phyloP scores from a whole-genome alignment of 2,329 filamentous ascomycete genomes.

The Sporothrix mexicana region DNA sequence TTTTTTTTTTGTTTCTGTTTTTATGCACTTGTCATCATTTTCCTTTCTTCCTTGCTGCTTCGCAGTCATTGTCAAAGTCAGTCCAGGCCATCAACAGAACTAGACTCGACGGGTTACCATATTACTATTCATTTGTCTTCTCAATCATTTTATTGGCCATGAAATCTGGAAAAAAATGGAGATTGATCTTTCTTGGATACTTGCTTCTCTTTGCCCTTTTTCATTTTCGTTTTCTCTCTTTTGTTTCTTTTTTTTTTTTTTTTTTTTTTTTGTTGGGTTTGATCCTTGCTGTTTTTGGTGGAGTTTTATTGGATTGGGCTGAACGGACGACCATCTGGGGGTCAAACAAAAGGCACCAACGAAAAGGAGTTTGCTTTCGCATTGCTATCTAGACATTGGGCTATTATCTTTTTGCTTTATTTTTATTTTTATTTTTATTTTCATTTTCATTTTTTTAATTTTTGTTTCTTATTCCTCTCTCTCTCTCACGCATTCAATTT shows the following conservation, averaged over 20 bases:
- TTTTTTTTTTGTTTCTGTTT: not conserved
- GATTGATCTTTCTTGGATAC: not conserved
- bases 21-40: not conserved
- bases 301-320: not conserved
- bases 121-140: not conserved
- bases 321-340: slow-evolving; percentile 9
- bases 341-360: not conserved
- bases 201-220: not conserved
- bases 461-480: not conserved
- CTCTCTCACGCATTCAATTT: not conserved
- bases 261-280: not conserved
- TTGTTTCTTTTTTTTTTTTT: too few species aligned
- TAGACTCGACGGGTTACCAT: not conserved
- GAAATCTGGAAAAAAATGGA: not conserved
- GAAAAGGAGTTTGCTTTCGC: slow-evolving; percentile 12
- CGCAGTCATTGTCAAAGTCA: not conserved
- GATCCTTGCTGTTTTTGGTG: not conserved
- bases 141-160: not conserved
- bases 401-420: not conserved
- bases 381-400: slow-evolving; percentile 8
- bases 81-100: slow-evolving; percentile 5
- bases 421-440: not conserved
- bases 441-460: too few species aligned
- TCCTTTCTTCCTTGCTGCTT: not conserved
- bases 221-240: not conserved